Base-by-base conservation (phyloP, 306 rosid species). In the Sesbania bispinosa region DNA sequence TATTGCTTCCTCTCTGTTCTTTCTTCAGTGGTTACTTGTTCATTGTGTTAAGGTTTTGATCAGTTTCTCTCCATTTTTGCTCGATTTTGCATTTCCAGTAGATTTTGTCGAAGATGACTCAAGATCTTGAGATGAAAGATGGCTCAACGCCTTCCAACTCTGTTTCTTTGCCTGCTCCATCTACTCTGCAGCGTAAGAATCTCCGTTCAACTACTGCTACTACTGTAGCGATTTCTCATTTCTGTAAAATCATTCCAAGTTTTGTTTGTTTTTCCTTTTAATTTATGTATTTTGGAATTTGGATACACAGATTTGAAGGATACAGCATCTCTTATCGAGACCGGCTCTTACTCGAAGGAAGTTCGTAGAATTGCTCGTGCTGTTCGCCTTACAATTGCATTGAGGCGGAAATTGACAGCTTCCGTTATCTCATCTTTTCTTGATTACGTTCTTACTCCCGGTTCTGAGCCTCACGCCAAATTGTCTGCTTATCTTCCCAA, bases 291-390 rank as follows among this genome's bases (percentile, higher is more conserved):
- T 61, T 36, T 55, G 42, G 42, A 10, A 75, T 50, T 36, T n/a
- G 10, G 29, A 52, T 23, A 24, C 52, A 41, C 82, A 94, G 98
- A 89, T 86, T 87, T 94, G 90, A 94, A 89, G 86, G 98, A 90
- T 85, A 94, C 90, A 75, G 92, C 85, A 0, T 82, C 96, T 18
- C 89, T 86, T 11, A 87, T 94, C 50, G 98, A 90, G 84, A 87
- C 90, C 2, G 96, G 97, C 36, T 91, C 96, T 6, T 94, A 89
- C 77, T 83, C n/a, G n/a, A n/a, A n/a, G n/a, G n/a, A n/a, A n/a
- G n/a, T n/a, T n/a, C n/a, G n/a, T n/a, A n/a, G n/a, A n/a, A n/a
- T n/a, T n/a, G n/a, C n/a, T n/a, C n/a, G n/a, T n/a, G n/a, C n/a
- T n/a, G n/a, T n/a, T n/a, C n/a, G n/a, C n/a, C n/a, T n/a, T n/a